Evolutionary conservation across 2,329 filamentous ascomycete species (phyloP), one percentile per base, ranked within the genome.

Genomic region (Bipolaris cookei): DNA sequence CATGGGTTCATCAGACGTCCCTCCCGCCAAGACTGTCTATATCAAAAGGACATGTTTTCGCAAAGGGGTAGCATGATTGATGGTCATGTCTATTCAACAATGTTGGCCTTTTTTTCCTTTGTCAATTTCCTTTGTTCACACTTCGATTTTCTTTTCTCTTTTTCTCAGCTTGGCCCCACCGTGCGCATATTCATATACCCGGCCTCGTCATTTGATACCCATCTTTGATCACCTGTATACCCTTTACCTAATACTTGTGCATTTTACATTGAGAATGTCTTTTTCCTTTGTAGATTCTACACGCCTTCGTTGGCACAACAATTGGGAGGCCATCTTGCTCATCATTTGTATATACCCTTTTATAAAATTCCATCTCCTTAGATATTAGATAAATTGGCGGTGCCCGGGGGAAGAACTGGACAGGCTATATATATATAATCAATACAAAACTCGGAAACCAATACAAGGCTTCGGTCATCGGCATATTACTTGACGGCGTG

Each of bases 141-240:
- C 37, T 54, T 57, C 55, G 20, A 16, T 32, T 51, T 35, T 48
- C 42, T 32, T 46, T 47, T 30, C 35, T 46, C 28, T 11, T 8
- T 51, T 51, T 34, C 28, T 43, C 21, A 50, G 39, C 56, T 56
- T 53, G 56, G 56, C 56, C 49, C 48, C 42, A 45, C 57, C 23
- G 59, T 51, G 48, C 48, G 48, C 54, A 62, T 64, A 60, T 49
- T 52, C 59, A 62, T 62, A 64, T 64, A 64, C 61, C 61, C 59
- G 53, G 61, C 53, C 49, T 60, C 23, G 50, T 46, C 50, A 44
- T 25, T 46, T 53, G 50, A 53, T 53, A 53, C 50, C 50, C 50
- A 39, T 46, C 34, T 45, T 42, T 41, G 45, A 53, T 18, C 30
- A 32, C 39, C 39, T 46, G 42, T 51, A 44, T 43, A 51, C 32